Evolutionary conservation across 139 green algal species (phyloP).

Genomic region (Picochlorum costavermella): DNA sequence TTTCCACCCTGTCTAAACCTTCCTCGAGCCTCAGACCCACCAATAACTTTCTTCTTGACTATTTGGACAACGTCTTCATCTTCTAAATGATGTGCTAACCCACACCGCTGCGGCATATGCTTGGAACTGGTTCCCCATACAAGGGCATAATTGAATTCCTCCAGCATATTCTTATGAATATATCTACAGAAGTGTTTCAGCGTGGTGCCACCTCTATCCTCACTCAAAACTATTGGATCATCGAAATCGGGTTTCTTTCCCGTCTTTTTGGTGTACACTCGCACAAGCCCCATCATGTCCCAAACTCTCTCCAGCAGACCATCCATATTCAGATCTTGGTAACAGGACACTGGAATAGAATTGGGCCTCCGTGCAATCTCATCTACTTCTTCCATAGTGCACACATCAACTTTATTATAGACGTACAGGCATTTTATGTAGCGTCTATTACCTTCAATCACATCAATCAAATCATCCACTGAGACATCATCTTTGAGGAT

Average conservation of each 20-base stretch:
- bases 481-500: conserved; percentile 85
- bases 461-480: conserved; percentile 94
- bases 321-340: conserved; percentile 84
- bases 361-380: conserved; percentile 67
- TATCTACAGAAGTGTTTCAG: conserved; percentile 78
- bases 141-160: conserved; percentile 89
- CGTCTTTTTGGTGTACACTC: conserved; percentile 95
- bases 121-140: conserved; percentile 92
- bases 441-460: conserved; percentile 90
- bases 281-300: conserved; percentile 88
- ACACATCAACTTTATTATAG: conserved; percentile 94
- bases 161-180: conserved; percentile 67
- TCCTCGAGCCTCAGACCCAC: conserved; percentile 60
- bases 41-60: conserved; percentile 89
- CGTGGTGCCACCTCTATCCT: conserved; percentile 79
- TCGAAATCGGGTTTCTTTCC: conserved; percentile 91
- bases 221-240: conserved; percentile 82
- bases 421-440: conserved; percentile 97
- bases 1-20: conserved; percentile 63
- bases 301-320: conserved; percentile 86
- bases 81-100: conserved; percentile 42
- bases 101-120: conserved; percentile 89
- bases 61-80: conserved; percentile 91
- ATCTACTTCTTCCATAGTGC: conserved; percentile 91
- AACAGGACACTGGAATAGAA: conserved; percentile 84